A percentile compares a stretch with the other conserved stretches of the same genome.
Evolutionary conservation across 148 eudicot genomes (phyloP).

Genomic region (Rhododendron kiyosumense): DNA sequence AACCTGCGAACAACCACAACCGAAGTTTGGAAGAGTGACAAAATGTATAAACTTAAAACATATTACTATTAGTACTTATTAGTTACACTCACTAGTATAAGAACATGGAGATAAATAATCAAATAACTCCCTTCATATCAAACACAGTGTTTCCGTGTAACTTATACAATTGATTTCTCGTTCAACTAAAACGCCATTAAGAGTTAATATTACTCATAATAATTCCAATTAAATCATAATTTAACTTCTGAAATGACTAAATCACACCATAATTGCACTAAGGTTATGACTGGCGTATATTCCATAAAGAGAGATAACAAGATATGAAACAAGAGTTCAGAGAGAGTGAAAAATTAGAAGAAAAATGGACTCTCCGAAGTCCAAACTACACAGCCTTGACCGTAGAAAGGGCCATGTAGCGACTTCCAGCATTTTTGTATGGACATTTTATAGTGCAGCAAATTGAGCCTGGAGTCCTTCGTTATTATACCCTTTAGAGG

Average conservation of each 20-base stretch:
- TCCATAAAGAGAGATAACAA: background rate
- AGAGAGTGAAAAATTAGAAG: background rate
- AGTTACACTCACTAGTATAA: background rate
- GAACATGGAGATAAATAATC: background rate
- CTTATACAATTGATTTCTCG: background rate
- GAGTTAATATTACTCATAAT: background rate
- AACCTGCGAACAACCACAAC: slow-evolving; percentile 45
- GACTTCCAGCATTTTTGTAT: background rate
- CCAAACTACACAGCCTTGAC: background rate
- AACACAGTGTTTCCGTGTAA: background rate
- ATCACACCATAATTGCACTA: background rate
- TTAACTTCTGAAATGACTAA: background rate
- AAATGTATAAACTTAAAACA: background rate
- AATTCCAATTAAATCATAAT: background rate
- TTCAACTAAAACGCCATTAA: background rate
- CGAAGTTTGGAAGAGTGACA: background rate
- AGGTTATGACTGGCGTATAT: background rate
- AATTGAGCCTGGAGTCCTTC: background rate
- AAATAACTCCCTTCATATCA: background rate
- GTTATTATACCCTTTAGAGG: background rate
- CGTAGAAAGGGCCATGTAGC: background rate
- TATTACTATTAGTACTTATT: background rate
- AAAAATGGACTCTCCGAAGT: background rate
- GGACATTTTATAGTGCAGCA: background rate
- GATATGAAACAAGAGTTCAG: background rate